Conservation (phyloP, 75 land plant genomes). For the Cunninghamia lanceolata region DNA sequence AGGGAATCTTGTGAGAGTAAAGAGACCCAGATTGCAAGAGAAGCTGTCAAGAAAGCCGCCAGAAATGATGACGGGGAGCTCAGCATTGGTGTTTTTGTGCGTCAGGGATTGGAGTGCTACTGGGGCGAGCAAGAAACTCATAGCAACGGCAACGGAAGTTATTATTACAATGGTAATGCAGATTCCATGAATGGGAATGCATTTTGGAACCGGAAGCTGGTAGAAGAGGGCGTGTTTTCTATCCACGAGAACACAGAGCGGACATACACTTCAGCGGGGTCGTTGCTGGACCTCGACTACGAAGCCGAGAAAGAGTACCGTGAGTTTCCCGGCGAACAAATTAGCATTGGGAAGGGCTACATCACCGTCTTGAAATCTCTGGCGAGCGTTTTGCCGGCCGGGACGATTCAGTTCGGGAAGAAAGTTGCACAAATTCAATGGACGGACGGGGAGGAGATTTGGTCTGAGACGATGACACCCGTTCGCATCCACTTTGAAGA, state of each 20-base stretch:
- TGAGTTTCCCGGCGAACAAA: slow-evolving; percentile 73
- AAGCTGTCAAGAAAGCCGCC: background rate
- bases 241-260: slow-evolving; percentile 74
- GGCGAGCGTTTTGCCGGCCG: slow-evolving; percentile 62
- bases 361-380: slow-evolving; percentile 47
- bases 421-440: slow-evolving; percentile 57
- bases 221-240: slow-evolving; percentile 65
- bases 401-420: slow-evolving; percentile 49
- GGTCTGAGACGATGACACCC: slow-evolving; percentile 14
- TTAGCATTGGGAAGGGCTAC: slow-evolving; percentile 78
- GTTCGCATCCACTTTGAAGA: slow-evolving; percentile 56
- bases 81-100: slow-evolving; percentile 62
- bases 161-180: no score
- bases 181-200: background rate
- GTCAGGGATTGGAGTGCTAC: slow-evolving; percentile 42
- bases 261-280: slow-evolving; percentile 61
- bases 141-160: slow-evolving; percentile 12
- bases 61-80: background rate
- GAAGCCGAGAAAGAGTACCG: slow-evolving; percentile 67
- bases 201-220: slow-evolving; percentile 31
- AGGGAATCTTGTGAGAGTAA: background rate
- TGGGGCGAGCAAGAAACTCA: slow-evolving; percentile 13
- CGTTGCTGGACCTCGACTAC: slow-evolving; percentile 48
- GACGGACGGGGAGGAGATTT: slow-evolving; percentile 14
- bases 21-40: background rate